A percentile compares a stretch with the other conserved stretches of the same genome.
Evolutionary conservation across 768 basidiomycete species (phyloP).

Genomic region (Gyrodon lividus): DNA sequence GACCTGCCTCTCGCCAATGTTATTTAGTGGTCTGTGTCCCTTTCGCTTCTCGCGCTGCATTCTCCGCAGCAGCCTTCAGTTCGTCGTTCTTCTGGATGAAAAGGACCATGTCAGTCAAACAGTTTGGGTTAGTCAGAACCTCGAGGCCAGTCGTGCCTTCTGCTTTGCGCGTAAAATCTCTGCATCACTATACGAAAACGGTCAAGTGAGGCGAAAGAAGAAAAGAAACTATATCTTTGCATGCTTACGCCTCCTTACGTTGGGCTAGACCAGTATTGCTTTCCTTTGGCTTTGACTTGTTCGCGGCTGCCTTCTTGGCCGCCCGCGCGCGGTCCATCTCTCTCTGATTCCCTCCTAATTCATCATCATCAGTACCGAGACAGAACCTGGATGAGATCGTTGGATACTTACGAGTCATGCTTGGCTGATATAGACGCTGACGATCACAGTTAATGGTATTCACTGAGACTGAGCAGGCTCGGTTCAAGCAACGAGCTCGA

Average conservation of each 20-base stretch:
- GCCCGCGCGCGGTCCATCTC: conserved; percentile 72
- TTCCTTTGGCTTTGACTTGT: conserved; percentile 68
- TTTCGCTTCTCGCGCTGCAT: conserved; percentile 13
- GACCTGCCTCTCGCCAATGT: conserved; percentile 25
- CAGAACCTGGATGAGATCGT: background rate
- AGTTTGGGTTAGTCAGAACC: background rate
- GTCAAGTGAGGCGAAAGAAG: conserved; percentile 25
- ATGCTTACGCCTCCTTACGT: conserved; percentile 73
- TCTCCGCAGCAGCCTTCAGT: conserved; percentile 37
- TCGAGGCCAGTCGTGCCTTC: conserved; percentile 49
- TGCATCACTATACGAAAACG: conserved; percentile 57
- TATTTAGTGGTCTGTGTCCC: conserved; percentile 33
- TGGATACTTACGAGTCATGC: conserved; percentile 55
- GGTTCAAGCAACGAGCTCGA: background rate
- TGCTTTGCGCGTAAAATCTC: conserved; percentile 75
- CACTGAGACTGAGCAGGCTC: background rate
- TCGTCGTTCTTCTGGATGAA: conserved; percentile 54
- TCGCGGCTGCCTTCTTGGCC: conserved; percentile 61
- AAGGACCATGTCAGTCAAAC: conserved; percentile 9
- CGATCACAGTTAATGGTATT: conserved; percentile 9
- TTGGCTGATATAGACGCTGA: conserved; percentile 2
- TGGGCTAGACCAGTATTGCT: conserved; percentile 60
- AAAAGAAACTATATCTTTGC: conserved; percentile 8
- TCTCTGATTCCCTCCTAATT: conserved; percentile 77
- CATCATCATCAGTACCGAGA: conserved; percentile 10